Evolutionary conservation across 208 protist genomes (phyloP).

Genomic region (Jaenimonas drosophilae): DNA sequence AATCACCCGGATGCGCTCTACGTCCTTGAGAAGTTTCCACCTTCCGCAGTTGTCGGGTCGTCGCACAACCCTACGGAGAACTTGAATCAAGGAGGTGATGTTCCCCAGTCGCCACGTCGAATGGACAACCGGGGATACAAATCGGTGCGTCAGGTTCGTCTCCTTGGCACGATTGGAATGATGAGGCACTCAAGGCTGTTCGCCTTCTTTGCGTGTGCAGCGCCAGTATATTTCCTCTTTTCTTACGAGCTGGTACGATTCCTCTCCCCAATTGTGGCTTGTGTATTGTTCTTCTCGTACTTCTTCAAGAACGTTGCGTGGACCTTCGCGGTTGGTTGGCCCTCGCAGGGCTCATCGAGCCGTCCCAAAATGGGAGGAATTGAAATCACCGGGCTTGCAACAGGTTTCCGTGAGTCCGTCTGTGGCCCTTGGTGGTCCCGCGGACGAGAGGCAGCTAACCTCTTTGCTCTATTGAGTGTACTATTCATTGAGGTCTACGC

Average conservation of each 20-base stretch:
- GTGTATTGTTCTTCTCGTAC: slow-evolving; percentile 30
- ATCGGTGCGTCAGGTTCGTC: slow-evolving; percentile 23
- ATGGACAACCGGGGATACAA: slow-evolving; percentile 8
- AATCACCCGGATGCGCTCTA: slow-evolving; percentile 51
- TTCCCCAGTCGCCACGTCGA: not conserved
- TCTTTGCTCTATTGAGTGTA: too few species aligned
- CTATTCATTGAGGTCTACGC: too few species aligned
- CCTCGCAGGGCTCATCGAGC: slow-evolving; percentile 23
- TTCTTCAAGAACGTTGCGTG: slow-evolving; percentile 60
- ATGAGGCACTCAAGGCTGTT: slow-evolving; percentile 33
- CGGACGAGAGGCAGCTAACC: too few species aligned
- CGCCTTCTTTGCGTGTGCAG: slow-evolving; percentile 19
- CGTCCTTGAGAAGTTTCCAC: slow-evolving; percentile 19
- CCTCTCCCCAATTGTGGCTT: slow-evolving; percentile 40
- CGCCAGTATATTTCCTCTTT: slow-evolving; percentile 19
- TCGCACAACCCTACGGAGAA: not conserved
- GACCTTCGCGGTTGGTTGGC: slow-evolving; percentile 25
- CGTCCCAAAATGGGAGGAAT: too few species aligned
- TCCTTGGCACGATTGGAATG: slow-evolving; percentile 35
- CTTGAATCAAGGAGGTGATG: not conserved
- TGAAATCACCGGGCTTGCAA: slow-evolving; percentile 28
- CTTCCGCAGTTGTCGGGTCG: not conserved
- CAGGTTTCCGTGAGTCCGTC: slow-evolving; percentile 31
- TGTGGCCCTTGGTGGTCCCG: slow-evolving; percentile 49
- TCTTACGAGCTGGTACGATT: slow-evolving; percentile 17